A percentile compares a stretch with the other conserved stretches of the same genome.
Conservation (phyloP, 2,329 filamentous ascomycete species). For the Colletotrichum sp. region DNA sequence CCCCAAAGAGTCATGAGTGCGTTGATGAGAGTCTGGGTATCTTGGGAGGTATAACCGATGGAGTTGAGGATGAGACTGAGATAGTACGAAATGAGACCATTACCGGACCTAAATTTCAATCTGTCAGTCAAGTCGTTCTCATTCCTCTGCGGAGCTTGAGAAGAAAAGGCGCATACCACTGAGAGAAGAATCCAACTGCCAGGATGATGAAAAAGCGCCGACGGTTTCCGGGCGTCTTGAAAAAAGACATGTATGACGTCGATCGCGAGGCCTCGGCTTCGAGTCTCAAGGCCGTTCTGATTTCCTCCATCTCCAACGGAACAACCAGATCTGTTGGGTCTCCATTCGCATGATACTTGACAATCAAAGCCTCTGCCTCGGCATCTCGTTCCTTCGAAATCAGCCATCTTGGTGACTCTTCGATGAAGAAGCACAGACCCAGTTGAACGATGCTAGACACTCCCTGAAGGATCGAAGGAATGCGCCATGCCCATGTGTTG, state of each 20-base stretch:
- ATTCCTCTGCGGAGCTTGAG: no score
- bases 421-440: slow-evolving; percentile 22
- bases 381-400: slow-evolving; percentile 33
- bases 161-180: slow-evolving; percentile 16
- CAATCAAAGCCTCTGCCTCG: slow-evolving; percentile 34
- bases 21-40: slow-evolving; percentile 36
- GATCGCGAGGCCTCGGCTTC: slow-evolving; percentile 16
- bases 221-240: slow-evolving; percentile 22
- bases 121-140: no score
- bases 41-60: slow-evolving; percentile 29
- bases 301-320: slow-evolving; percentile 29
- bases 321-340: slow-evolving; percentile 54
- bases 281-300: slow-evolving; percentile 12
- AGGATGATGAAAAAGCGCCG: slow-evolving; percentile 50
- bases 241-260: slow-evolving; percentile 25
- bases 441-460: slow-evolving; percentile 8
- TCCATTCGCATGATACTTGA: slow-evolving; percentile 57
- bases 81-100: slow-evolving; percentile 42
- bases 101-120: slow-evolving; percentile 33
- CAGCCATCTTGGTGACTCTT: slow-evolving; percentile 38
- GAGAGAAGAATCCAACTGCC: slow-evolving; percentile 54
- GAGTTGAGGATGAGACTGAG: slow-evolving; percentile 38
- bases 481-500: slow-evolving; percentile 14
- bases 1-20: slow-evolving; percentile 26
- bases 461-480: slow-evolving; percentile 13